Evolutionary conservation across 2,329 filamentous ascomycete genomes (phyloP), one percentile per base, ranked within the genome.

Genomic region (Xylaria sp.): DNA sequence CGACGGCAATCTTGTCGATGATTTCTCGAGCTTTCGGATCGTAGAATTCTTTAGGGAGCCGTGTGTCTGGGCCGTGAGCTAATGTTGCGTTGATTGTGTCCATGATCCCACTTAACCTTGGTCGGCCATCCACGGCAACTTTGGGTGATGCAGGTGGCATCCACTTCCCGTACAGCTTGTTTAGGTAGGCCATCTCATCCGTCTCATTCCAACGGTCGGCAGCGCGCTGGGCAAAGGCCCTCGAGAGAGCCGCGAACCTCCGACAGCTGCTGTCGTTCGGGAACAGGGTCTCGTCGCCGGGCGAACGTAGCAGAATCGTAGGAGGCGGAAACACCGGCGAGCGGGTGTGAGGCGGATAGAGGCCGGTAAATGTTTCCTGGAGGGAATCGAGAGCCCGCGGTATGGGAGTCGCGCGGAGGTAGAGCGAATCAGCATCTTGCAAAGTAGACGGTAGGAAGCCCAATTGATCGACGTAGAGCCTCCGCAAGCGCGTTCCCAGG

Each of bases 1-100:
- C 94, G 0, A 94, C 90, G 33, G 87, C 89, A 67, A 97, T 90
- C 78, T 89, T 92, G 66, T 90, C 84, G 66, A 96, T 88, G 69
- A 94, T 91, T 3, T 85, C 84, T 59, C 89, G 86, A 4, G 87
- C 89, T 76, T 90, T 91, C 20, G 85, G 78, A 76, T 97, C 93
- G 80, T 98, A 98, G 80, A 99, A 98, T 71, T 94, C 92, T 10
- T 86, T 84, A 0, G 96, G 96, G 2, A 98, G 86, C 54, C 86
- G 89, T 0, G 94, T 97, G 11, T 87, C 87, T 0, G 92, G 88
- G 0, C 93, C 93, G 78, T 98, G 96, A 2, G 94, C 95, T 13
- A 92, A 84, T 0, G 93, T 97, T 6, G 93, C 89, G 78, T 97
- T 98, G 76, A 98, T 87, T 0, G 93, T 96, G 81, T 99, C 96